phyloP scores from a whole-genome alignment of 1,284 basidiomycete species.

The Apiotrichum sp. region DNA sequence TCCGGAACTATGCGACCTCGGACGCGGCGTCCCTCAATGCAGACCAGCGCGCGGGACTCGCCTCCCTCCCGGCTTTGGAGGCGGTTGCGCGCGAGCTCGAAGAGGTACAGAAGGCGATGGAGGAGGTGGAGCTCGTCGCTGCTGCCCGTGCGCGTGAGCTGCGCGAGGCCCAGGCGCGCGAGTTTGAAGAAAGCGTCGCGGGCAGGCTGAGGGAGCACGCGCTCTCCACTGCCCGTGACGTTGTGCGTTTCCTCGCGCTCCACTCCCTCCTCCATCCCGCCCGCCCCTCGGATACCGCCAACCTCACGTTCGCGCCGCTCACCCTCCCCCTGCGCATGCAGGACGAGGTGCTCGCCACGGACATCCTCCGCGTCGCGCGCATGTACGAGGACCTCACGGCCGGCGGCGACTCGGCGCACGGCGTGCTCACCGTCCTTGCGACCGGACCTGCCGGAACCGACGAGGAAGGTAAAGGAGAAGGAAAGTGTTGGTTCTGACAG shows the following conservation, averaged over 20 bases:
- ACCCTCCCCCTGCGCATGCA: conserved; percentile 36
- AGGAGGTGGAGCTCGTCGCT: conserved; percentile 44
- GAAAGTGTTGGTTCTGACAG: conserved; percentile 9
- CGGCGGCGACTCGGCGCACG: conserved; percentile 26
- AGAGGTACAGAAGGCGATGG: conserved; percentile 70
- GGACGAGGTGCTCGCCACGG: conserved; percentile 41
- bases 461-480: conserved; percentile 26
- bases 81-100: conserved; percentile 69
- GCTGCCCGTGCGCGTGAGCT: conserved; percentile 23
- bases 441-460: conserved; percentile 28
- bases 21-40: conserved; percentile 69
- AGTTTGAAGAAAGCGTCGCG: conserved; percentile 8
- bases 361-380: conserved; percentile 36
- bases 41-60: conserved; percentile 68
- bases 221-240: conserved; percentile 49
- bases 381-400: conserved; percentile 34
- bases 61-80: conserved; percentile 65
- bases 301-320: conserved; percentile 46
- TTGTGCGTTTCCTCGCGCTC: conserved; percentile 62
- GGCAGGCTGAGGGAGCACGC: conserved; percentile 9
- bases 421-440: conserved; percentile 23
- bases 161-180: conserved; percentile 19
- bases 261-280: conserved; percentile 54
- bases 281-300: conserved; percentile 30
- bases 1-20: conserved; percentile 61